Evolutionary conservation across 2,329 filamentous ascomycete genomes (phyloP).

Genomic region (Xylaria sp.): DNA sequence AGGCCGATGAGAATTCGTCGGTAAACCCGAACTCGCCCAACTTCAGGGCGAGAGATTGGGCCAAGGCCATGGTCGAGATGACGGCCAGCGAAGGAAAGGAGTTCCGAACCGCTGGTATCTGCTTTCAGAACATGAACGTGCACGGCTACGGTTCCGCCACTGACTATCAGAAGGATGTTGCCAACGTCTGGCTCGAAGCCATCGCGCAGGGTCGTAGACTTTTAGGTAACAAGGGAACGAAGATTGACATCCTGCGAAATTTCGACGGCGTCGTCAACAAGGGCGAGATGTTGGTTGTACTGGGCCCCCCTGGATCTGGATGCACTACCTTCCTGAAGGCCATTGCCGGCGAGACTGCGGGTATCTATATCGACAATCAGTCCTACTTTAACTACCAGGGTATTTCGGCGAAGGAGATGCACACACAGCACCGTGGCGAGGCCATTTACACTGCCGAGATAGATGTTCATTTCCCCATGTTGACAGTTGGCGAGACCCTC

Average conservation of each 20-base stretch:
- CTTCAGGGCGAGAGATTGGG: slow-evolving; percentile 69
- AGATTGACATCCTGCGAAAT: slow-evolving; percentile 74
- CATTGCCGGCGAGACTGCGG: slow-evolving; percentile 83
- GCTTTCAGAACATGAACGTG: slow-evolving; percentile 75
- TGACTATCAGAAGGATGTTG: slow-evolving; percentile 76
- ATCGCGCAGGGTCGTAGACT: slow-evolving; percentile 59
- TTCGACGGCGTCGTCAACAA: slow-evolving; percentile 75
- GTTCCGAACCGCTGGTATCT: slow-evolving; percentile 71
- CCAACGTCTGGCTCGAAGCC: slow-evolving; percentile 68
- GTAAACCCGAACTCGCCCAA: slow-evolving; percentile 64
- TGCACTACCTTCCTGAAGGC: slow-evolving; percentile 90
- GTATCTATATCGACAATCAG: slow-evolving; percentile 75
- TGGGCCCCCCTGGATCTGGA: slow-evolving; percentile 77
- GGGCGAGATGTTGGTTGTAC: slow-evolving; percentile 80
- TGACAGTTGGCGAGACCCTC: slow-evolving; percentile 82
- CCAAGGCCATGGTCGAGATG: slow-evolving; percentile 66
- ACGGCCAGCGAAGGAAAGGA: slow-evolving; percentile 62
- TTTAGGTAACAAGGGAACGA: slow-evolving; percentile 63
- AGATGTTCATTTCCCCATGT: slow-evolving; percentile 82
- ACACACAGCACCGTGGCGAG: slow-evolving; percentile 81
- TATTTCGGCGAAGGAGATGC: slow-evolving; percentile 78
- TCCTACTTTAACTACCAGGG: slow-evolving; percentile 87
- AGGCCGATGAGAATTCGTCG: slow-evolving; percentile 59
- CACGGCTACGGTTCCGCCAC: slow-evolving; percentile 74
- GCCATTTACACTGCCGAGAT: slow-evolving; percentile 89